A percentile compares a stretch with the other conserved stretches of the same genome.
Conservation (phyloP, 495 filamentous ascomycete genomes). For the Daldinia bambusicola region DNA sequence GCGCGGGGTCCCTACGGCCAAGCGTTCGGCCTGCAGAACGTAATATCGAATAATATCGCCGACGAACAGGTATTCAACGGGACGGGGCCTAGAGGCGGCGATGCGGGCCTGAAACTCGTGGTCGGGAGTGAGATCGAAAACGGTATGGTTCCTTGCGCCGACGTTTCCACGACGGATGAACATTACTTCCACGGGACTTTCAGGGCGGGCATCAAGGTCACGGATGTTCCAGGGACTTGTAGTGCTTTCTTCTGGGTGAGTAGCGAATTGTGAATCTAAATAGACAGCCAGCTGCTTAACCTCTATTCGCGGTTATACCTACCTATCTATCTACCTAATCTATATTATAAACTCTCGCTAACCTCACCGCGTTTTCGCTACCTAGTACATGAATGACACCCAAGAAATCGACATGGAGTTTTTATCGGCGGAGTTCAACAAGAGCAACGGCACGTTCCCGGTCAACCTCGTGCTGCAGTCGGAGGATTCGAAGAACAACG, state of each 20-base stretch:
- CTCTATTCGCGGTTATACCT: not conserved
- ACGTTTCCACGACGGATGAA: conserved; percentile 65
- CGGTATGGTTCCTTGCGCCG: conserved; percentile 66
- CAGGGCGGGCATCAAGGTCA: conserved; percentile 71
- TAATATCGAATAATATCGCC: conserved; percentile 63
- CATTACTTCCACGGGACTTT: conserved; percentile 75
- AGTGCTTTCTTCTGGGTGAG: conserved; percentile 80
- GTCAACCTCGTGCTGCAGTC: conserved; percentile 81
- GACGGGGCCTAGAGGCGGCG: conserved; percentile 55
- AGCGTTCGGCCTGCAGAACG: conserved; percentile 63
- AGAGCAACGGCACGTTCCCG: conserved; percentile 57
- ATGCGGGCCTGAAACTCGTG: conserved; percentile 68
- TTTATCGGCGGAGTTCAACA: conserved; percentile 68
- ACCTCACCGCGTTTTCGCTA: too few relatives aligned
- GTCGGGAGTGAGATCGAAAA: conserved; percentile 62
- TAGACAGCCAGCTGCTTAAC: not conserved
- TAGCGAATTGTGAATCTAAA: not conserved
- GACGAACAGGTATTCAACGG: conserved; percentile 51
- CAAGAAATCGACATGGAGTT: conserved; percentile 86
- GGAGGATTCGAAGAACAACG: conserved; percentile 59
- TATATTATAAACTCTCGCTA: too few relatives aligned
- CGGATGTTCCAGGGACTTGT: conserved; percentile 70
- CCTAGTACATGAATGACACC: conserved; percentile 76
- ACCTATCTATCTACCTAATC: not conserved
- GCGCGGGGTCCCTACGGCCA: conserved; percentile 74